Conservation (phyloP, 306 rosid genomes). For the Cicer bijugum region DNA sequence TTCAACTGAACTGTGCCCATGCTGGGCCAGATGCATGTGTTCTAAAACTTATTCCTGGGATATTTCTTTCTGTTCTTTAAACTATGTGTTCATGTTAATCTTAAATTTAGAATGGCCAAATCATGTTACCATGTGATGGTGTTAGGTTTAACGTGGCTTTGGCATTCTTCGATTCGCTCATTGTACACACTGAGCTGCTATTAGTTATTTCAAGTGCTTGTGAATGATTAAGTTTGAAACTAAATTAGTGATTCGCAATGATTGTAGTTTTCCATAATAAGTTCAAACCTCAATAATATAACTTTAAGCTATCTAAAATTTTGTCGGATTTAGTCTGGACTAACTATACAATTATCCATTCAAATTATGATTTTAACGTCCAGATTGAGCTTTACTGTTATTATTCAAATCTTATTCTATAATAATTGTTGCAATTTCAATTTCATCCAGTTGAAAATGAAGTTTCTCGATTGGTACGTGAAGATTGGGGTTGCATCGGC, state of each 20-base stretch:
- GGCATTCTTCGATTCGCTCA: neutral
- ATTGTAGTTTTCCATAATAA: neutral
- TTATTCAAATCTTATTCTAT: neutral
- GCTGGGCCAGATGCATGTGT: neutral
- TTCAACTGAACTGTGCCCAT: neutral
- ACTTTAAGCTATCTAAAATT: neutral
- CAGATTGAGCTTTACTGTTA: constrained; percentile 8
- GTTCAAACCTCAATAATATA: neutral
- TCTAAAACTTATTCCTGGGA: neutral
- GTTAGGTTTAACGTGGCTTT: neutral
- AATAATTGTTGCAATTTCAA: neutral
- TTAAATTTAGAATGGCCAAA: neutral
- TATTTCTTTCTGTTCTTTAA: neutral
- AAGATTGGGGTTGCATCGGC: constrained; percentile 79
- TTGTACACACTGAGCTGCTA: neutral
- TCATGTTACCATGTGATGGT: constrained; percentile 9
- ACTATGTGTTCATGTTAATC: neutral
- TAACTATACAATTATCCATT: neutral
- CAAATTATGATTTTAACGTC: neutral
- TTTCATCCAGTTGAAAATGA: constrained; percentile 57
- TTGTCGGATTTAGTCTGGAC: constrained; percentile 6
- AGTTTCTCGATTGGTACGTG: constrained; percentile 85
- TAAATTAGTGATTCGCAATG: neutral
- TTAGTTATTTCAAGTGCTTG: neutral
- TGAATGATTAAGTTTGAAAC: constrained; percentile 3